Base-by-base conservation (phyloP, 106 monocot species). In the Dendrobium nobile region DNA sequence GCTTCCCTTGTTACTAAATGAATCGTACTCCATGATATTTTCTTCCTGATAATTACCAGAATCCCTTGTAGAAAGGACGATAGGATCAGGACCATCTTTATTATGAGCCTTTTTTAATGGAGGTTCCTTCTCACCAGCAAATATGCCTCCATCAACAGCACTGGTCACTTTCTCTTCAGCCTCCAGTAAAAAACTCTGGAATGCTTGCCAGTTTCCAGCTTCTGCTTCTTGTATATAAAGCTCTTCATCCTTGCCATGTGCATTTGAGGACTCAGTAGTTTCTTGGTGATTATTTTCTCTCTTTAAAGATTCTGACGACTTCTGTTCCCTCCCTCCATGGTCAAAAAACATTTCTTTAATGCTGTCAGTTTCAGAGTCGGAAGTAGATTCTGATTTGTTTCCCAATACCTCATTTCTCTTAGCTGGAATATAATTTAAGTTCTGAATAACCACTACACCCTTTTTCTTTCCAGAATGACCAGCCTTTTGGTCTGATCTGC, bases 191-290 rank as follows among this genome's bases (percentile, higher is more conserved):
- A 94, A 91, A 84, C 82, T 94, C 81, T 97, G 94, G 73, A 97
- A 94, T 33, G 84, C 92, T 77, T 92, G 82, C 96, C 96, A 97
- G 82, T 91, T 88, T 76, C 90, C 89, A 77, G 92, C 88, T 75
- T 89, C 88, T 78, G 80, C 86, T 47, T 90, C 91, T 22, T 83
- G 82, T 54, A 59, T 82, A 78, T 65, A 24, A 65, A 61, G 56
- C 20, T 42, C 42, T 48, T 88, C 88, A 80, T 92, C 88, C 13
- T 73, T 82, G 55, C 67, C 76, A 83, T 77, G 64, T 20, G 76
- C 56, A 82, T 90, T 82, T 75, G 61, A 77, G 54, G 9, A 44
- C 37, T 85, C 85, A 47, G 28, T 45, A 61, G 45, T 73, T 75
- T 81, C 85, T 73, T 18, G 77, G 27, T 75, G 77, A 41, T 28